phyloP scores from a whole-genome alignment of 805 yeast genomes.

The Lipomyces lipofer region DNA sequence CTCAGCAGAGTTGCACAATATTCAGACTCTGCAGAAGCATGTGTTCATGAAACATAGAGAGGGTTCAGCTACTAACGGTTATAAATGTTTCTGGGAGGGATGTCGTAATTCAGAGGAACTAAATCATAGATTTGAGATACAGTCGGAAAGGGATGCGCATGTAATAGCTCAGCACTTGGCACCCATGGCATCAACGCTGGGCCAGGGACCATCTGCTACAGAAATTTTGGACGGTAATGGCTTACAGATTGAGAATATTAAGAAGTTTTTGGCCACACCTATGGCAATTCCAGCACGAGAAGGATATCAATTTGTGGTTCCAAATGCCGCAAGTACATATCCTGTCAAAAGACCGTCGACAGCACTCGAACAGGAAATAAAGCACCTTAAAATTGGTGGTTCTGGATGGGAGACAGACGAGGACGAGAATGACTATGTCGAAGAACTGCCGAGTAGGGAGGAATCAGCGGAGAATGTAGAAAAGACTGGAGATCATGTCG shows the following conservation, averaged over 20 bases:
- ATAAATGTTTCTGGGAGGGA: slow-evolving; percentile 5
- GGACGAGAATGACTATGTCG: slow-evolving; percentile 3
- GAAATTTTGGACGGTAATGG: background rate
- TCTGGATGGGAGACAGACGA: slow-evolving; percentile 19
- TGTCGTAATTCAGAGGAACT: background rate
- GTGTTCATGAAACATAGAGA: background rate
- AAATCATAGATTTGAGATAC: background rate
- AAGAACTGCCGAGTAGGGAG: background rate
- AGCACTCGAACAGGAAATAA: background rate
- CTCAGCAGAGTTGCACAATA: slow-evolving; percentile 5
- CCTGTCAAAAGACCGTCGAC: background rate
- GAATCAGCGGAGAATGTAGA: slow-evolving; percentile 47
- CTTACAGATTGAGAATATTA: background rate
- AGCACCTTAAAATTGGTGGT: slow-evolving; percentile 4
- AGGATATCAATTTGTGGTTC: background rate
- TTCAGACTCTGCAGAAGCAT: background rate
- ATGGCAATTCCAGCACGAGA: slow-evolving; percentile 9
- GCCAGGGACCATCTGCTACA: slow-evolving; percentile 8
- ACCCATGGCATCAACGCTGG: background rate
- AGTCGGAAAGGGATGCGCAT: slow-evolving; percentile 3
- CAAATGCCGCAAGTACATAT: background rate
- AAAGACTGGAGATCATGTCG: slow-evolving; percentile 42
- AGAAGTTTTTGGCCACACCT: slow-evolving; percentile 5
- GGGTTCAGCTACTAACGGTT: background rate
- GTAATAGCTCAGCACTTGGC: slow-evolving; percentile 5